Percentiles rank a stretch among this genome's conserved stretches.
Conservation (phyloP, 140 eudicot species). For the Artemisia princeps region DNA sequence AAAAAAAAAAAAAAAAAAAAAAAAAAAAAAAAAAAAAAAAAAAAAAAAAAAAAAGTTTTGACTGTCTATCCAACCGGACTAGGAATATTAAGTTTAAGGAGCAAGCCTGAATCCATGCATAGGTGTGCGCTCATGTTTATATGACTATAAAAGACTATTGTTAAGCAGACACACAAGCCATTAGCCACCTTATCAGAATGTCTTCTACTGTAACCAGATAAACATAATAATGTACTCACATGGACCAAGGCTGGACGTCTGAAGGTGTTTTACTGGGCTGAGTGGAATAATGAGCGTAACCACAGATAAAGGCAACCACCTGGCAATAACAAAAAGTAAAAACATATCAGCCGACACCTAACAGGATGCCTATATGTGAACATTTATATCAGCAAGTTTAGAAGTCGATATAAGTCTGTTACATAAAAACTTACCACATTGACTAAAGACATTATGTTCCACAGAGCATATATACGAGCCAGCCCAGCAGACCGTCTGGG, state of each 20-base stretch:
- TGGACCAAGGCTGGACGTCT: slow-evolving; percentile 84
- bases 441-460: slow-evolving; percentile 84
- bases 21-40: too few species aligned
- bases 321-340: slow-evolving; percentile 20
- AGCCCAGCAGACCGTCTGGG: slow-evolving; percentile 92
- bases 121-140: not conserved
- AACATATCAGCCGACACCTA: slow-evolving; percentile 13
- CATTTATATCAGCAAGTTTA: not conserved
- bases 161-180: not conserved
- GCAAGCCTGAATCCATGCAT: not conserved
- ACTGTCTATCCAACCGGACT: not conserved
- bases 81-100: not conserved
- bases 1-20: too few species aligned
- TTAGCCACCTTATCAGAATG: not conserved
- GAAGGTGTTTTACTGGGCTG: slow-evolving; percentile 52
- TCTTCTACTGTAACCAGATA: not conserved
- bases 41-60: not conserved
- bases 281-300: slow-evolving; percentile 57
- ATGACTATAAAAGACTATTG: not conserved
- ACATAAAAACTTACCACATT: slow-evolving; percentile 56
- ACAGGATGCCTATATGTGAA: not conserved
- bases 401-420: not conserved
- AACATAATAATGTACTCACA: slow-evolving; percentile 42
- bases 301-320: slow-evolving; percentile 90
- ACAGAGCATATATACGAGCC: slow-evolving; percentile 92